Conservation (phyloP, 208 protist genomes). For the Wallacemonas rigidus region DNA sequence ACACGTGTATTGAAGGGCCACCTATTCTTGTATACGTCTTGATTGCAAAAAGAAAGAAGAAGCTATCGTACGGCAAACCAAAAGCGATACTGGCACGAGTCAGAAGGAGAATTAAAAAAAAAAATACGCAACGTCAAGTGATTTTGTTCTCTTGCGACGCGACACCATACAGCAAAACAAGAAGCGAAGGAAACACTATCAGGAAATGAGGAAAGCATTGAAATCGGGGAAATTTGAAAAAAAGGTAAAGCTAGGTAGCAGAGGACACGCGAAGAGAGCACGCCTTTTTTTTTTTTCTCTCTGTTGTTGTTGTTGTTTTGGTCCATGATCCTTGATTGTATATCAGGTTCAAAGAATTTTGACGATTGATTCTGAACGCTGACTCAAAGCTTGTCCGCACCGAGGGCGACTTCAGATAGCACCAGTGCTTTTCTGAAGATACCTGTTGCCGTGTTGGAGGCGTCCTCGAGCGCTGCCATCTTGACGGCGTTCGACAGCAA, state of each 20-base stretch:
- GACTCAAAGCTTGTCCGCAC: slow-evolving; percentile 2
- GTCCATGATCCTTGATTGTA: not conserved
- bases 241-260: too few relatives aligned
- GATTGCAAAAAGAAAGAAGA: slow-evolving; percentile 11
- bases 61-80: not conserved
- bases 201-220: slow-evolving; percentile 10
- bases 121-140: not conserved
- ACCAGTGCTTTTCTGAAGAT: not conserved
- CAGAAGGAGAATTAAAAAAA: slow-evolving; percentile 4
- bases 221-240: too few relatives aligned
- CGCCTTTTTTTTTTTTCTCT: not conserved
- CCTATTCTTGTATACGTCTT: too few relatives aligned
- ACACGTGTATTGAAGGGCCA: too few relatives aligned
- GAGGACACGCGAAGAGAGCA: too few relatives aligned
- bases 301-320: not conserved
- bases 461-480: slow-evolving; percentile 10
- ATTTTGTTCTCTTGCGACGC: not conserved
- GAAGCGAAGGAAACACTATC: not conserved
- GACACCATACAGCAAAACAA: not conserved
- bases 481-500: slow-evolving; percentile 1
- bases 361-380: not conserved
- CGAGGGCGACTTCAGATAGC: not conserved
- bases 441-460: slow-evolving; percentile 9
- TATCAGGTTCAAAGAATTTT: too few relatives aligned
- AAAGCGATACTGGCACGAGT: not conserved